Conservation (phyloP, 1,139 yeast genomes). For the Blastobotrys buckinghamii region DNA sequence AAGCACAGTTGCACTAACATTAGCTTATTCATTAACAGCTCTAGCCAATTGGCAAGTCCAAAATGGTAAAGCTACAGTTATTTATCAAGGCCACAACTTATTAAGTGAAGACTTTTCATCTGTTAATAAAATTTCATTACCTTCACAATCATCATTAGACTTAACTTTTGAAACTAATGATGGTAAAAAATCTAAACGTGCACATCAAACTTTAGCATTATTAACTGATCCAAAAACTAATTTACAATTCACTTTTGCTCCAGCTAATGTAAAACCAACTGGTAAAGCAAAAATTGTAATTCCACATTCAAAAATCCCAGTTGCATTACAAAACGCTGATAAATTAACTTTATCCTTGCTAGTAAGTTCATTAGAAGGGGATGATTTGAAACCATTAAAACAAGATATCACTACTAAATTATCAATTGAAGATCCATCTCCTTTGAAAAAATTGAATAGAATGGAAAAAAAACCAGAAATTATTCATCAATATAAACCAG, state of each 20-base stretch:
- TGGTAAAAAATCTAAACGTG: constrained; percentile 19
- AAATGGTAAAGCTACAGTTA: constrained; percentile 31
- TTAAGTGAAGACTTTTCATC: constrained; percentile 2
- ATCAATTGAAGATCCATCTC: constrained; percentile 14
- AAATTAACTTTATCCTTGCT: constrained; percentile 21
- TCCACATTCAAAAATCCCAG: constrained; percentile 28
- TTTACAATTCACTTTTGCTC: constrained; percentile 23
- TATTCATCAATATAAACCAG: constrained; percentile 55
- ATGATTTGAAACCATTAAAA: constrained; percentile 16
- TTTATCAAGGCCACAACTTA: constrained; percentile 20
- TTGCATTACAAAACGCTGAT: constrained; percentile 20
- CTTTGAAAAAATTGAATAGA: constrained; percentile 17
- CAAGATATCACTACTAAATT: constrained; percentile 15
- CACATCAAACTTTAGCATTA: constrained; percentile 29
- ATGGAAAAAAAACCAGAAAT: constrained; percentile 57
- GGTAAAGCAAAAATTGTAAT: constrained; percentile 29
- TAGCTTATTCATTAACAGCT: constrained; percentile 16
- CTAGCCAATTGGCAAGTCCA: constrained; percentile 25
- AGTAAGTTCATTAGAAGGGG: constrained; percentile 24
- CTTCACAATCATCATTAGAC: constrained; percentile 18
- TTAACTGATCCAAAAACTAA: constrained; percentile 22
- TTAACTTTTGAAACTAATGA: constrained; percentile 22
- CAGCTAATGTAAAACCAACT: constrained; percentile 22
- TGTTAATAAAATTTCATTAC: constrained; percentile 7
- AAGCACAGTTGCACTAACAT: not conserved